Base-by-base conservation (phyloP, 2,329 filamentous ascomycete genomes). In the Arthrinium puccinioides region DNA sequence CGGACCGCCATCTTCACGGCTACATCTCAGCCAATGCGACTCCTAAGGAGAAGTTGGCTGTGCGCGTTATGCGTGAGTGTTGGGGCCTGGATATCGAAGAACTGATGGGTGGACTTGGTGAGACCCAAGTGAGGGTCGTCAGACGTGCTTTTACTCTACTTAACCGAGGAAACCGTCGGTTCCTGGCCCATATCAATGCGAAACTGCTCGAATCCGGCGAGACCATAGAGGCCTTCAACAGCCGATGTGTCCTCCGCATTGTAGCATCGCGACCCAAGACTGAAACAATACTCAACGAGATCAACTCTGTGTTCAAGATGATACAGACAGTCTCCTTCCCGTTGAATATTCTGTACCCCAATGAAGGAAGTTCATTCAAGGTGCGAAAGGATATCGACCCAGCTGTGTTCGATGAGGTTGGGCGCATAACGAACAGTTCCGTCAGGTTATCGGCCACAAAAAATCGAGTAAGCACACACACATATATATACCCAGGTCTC, bases 51-150 rank as follows among this genome's bases (percentile, higher is more conserved):
- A 57, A 45, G 20, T 48, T 67, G 9, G 66, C 57, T 1, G 43
- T 67, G 13, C 55, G 54, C 38, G 54, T 79, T 37, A 57, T 78
- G 58, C 60, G 61, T 10, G 53, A 63, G 18, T 65, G 62, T 40
- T 79, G 74, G 74, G 61, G 59, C 4, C 44, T 78, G n/a, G 59
- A 65, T 8, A 62, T 68, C 3, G 57, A 62, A 37, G 69, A 74
- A 43, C 50, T 70, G 13, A 48, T 64, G 11, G 59, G 64, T 15
- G 58, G 57, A 6, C 49, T 64, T 4, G 74, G 73, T 6, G 54
- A 57, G 21, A 49, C 62, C 2, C 54, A 53, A 3, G 40, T 76
- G 6, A 56, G 47, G 41, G 44, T 76, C 15, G 49, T 53, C 10
- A 58, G 59, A 10, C 37, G 54, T 2, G 60, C 67, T 36, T 72